Percentiles rank a stretch among this genome's conserved stretches.
phyloP scores from a whole-genome alignment of 257 asterid genomes.

The Nyctanthes arbortristis region DNA sequence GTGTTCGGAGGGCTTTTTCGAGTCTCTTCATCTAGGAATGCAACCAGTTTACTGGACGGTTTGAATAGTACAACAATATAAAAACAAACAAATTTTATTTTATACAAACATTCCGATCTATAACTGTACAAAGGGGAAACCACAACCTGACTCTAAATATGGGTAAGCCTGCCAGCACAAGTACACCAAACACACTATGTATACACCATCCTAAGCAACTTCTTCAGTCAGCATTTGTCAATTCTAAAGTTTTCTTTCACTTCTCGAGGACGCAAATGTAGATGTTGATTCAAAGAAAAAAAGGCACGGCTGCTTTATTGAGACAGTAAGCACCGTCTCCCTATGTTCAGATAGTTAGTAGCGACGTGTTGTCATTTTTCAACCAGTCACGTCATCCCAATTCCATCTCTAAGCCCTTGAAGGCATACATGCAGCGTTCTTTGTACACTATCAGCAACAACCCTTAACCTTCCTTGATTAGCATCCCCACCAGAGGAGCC shows the following conservation, averaged over 20 bases:
- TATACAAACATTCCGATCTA: background rate
- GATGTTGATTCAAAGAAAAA: background rate
- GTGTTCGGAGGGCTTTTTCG: background rate
- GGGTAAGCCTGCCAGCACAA: constrained; percentile 23
- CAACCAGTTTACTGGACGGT: background rate
- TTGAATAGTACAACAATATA: background rate
- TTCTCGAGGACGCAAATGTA: constrained; percentile 16
- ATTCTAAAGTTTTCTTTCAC: constrained; percentile 18
- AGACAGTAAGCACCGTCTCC: too few species aligned
- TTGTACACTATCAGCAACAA: constrained; percentile 87
- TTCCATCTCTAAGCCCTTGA: constrained; percentile 83
- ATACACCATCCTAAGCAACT: constrained; percentile 11
- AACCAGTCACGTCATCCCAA: constrained; percentile 32
- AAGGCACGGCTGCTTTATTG: background rate
- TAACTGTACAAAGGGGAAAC: constrained; percentile 36
- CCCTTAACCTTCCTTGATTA: constrained; percentile 85
- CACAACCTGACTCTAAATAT: constrained; percentile 20
- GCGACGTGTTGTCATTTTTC: background rate
- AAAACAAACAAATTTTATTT: background rate
- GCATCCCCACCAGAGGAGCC: constrained; percentile 68
- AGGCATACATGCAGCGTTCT: constrained; percentile 75
- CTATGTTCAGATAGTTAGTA: background rate
- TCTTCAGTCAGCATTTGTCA: constrained; percentile 1
- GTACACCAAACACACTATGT: constrained; percentile 4
- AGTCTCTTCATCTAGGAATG: background rate